Percentiles rank a stretch among this genome's conserved stretches.
Conservation (phyloP, 2,329 filamentous ascomycete species). For the Zalaria sp. region DNA sequence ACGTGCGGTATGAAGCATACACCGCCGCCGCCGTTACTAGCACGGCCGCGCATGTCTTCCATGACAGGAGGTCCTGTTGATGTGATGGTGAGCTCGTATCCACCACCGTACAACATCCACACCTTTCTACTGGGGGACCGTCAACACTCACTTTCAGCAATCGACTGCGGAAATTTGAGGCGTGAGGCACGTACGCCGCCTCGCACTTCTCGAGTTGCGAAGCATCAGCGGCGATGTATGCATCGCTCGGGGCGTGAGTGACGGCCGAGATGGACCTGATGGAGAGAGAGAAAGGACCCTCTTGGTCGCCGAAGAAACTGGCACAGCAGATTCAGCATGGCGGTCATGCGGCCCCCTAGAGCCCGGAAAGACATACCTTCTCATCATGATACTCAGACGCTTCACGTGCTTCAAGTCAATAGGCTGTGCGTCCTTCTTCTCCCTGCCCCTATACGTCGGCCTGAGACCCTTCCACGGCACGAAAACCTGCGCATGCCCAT, state of each 20-base stretch:
- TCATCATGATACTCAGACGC: slow-evolving; percentile 63
- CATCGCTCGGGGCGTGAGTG: not conserved
- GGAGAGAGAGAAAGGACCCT: slow-evolving; percentile 50
- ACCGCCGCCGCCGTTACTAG: too few relatives aligned
- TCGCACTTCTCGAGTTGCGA: not conserved
- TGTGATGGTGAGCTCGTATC: too few relatives aligned
- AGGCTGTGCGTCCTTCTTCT: slow-evolving; percentile 43
- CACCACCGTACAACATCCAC: too few relatives aligned
- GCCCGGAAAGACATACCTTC: slow-evolving; percentile 44
- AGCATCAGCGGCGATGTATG: not conserved
- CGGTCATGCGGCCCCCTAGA: not conserved
- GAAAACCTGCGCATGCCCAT: slow-evolving; percentile 26
- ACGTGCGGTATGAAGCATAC: too few relatives aligned
- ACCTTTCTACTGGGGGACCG: too few relatives aligned
- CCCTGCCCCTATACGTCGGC: slow-evolving; percentile 59
- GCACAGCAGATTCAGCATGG: slow-evolving; percentile 9
- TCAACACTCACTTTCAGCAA: not conserved
- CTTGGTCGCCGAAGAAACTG: slow-evolving; percentile 63
- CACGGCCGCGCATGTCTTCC: too few relatives aligned
- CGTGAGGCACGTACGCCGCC: not conserved
- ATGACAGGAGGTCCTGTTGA: too few relatives aligned
- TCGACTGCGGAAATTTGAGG: not conserved
- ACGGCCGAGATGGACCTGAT: slow-evolving; percentile 40
- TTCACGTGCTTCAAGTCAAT: slow-evolving; percentile 48
- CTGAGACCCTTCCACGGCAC: slow-evolving; percentile 52